Percentiles rank a stretch among this genome's conserved stretches.
These are phyloP conservation scores for Scheffersomyces insectosa DNA, from an alignment of 1,139 yeast species.

Conservation along the genomic window DNA sequence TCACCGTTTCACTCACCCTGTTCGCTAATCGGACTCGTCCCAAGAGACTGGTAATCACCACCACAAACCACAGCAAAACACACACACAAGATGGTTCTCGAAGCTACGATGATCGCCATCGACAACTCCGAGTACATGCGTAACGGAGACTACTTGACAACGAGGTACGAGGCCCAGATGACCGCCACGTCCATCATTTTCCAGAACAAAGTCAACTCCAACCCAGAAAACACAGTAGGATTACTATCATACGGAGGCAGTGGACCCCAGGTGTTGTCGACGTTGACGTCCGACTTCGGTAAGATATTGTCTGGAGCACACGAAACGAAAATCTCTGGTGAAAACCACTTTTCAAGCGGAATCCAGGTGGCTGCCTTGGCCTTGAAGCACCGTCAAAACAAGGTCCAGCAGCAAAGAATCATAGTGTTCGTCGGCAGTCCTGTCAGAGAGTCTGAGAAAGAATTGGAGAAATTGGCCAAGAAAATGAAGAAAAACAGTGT, in stretches of 20 bases:
- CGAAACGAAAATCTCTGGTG: conserved; percentile 74
- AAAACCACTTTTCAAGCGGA: conserved; percentile 72
- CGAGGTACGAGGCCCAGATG: conserved; percentile 89
- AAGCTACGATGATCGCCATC: conserved; percentile 92
- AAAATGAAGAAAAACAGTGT: conserved; percentile 91
- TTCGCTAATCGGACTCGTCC: too few relatives aligned
- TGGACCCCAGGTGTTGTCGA: conserved; percentile 81
- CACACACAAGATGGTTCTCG: conserved; percentile 68
- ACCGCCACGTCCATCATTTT: conserved; percentile 91
- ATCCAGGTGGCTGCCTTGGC: conserved; percentile 98
- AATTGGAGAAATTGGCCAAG: conserved; percentile 82
- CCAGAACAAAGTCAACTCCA: conserved; percentile 80
- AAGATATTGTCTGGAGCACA: conserved; percentile 86
- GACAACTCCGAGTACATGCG: conserved; percentile 96
- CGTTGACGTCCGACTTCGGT: conserved; percentile 86
- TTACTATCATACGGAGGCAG: conserved; percentile 85
- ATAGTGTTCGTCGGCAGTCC: conserved; percentile 92
- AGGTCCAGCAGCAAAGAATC: conserved; percentile 87
- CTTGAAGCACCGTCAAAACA: conserved; percentile 92
- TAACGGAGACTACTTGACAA: conserved; percentile 89
- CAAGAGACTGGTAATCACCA: neutral
- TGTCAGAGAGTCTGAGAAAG: conserved; percentile 66
- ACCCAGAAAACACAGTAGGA: conserved; percentile 95
- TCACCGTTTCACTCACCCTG: too few relatives aligned
- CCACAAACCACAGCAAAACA: conserved; percentile 1